phyloP scores from a whole-genome alignment of 2,329 filamentous ascomycete genomes.

The Thielaviopsis musarum region DNA sequence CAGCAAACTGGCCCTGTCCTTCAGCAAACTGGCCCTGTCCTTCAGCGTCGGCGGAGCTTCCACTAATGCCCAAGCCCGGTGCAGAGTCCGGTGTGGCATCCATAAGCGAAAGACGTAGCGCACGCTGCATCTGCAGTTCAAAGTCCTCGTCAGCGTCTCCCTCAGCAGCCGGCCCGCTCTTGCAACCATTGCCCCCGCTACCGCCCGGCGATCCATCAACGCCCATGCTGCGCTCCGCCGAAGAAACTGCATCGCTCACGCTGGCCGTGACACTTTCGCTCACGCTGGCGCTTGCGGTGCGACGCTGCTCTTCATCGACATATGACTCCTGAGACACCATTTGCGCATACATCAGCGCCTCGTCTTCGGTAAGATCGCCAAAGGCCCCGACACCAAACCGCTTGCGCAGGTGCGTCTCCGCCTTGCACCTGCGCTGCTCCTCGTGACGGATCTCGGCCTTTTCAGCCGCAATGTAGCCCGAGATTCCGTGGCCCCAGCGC shows the following conservation, averaged over 20 bases:
- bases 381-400: constrained; percentile 70
- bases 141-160: constrained; percentile 31
- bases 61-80: constrained; percentile 12
- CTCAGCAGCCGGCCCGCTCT: background rate
- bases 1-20: background rate
- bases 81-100: constrained; percentile 21
- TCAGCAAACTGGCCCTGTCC: background rate
- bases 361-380: constrained; percentile 46
- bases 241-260: constrained; percentile 32
- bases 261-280: constrained; percentile 20
- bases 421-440: constrained; percentile 46
- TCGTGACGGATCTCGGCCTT: constrained; percentile 63
- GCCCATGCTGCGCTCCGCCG: constrained; percentile 27
- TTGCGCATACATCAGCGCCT: constrained; percentile 46
- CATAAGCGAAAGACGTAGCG: constrained; percentile 43
- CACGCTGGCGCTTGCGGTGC: constrained; percentile 15
- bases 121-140: constrained; percentile 44
- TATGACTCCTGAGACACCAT: constrained; percentile 49
- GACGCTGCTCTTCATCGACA: constrained; percentile 37
- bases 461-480: constrained; percentile 76
- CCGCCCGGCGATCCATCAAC: constrained; percentile 15
- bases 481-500: constrained; percentile 43
- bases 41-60: background rate
- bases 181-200: background rate
- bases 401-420: constrained; percentile 52